A percentile compares a stretch with the other conserved stretches of the same genome.
phyloP scores from a whole-genome alignment of 805 yeast genomes.

The Torulaspora quercuum region DNA sequence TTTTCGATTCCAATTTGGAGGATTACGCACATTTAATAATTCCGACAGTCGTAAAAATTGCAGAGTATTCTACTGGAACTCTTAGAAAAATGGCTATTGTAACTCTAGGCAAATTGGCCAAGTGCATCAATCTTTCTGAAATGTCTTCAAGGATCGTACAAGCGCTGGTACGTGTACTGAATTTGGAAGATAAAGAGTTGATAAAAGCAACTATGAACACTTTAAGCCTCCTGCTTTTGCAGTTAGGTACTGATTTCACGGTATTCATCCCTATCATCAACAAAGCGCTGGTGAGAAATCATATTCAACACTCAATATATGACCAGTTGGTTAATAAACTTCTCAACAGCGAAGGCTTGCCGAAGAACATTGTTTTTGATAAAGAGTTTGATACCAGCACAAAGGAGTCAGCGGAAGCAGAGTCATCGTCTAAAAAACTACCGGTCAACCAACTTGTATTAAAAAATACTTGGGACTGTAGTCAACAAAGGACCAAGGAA shows the following conservation, averaged over 20 bases:
- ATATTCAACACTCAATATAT: slow-evolving; percentile 67
- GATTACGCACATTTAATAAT: slow-evolving; percentile 82
- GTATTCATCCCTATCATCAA: slow-evolving; percentile 83
- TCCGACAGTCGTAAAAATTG: slow-evolving; percentile 79
- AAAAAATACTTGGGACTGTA: slow-evolving; percentile 87
- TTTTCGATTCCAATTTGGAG: slow-evolving; percentile 82
- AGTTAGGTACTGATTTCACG: slow-evolving; percentile 76
- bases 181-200: slow-evolving; percentile 52
- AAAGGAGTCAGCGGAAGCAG: slow-evolving; percentile 47
- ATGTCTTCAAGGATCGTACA: slow-evolving; percentile 90
- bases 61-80: slow-evolving; percentile 61
- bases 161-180: slow-evolving; percentile 70
- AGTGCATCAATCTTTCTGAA: slow-evolving; percentile 68
- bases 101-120: slow-evolving; percentile 77
- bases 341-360: slow-evolving; percentile 79
- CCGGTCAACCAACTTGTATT: slow-evolving; percentile 64
- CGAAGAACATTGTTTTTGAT: slow-evolving; percentile 67
- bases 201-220: slow-evolving; percentile 70
- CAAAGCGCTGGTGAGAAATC: slow-evolving; percentile 57
- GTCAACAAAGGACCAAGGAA: slow-evolving; percentile 82
- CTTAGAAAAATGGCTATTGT: slow-evolving; percentile 73
- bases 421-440: slow-evolving; percentile 66
- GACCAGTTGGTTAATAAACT: slow-evolving; percentile 79
- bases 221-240: slow-evolving; percentile 68
- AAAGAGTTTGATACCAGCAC: slow-evolving; percentile 46